A percentile compares a stretch with the other conserved stretches of the same genome.
These are phyloP conservation scores for Monilinia polystroma DNA, from an alignment of 2,329 filamentous ascomycete genomes.

Conservation along the genomic window DNA sequence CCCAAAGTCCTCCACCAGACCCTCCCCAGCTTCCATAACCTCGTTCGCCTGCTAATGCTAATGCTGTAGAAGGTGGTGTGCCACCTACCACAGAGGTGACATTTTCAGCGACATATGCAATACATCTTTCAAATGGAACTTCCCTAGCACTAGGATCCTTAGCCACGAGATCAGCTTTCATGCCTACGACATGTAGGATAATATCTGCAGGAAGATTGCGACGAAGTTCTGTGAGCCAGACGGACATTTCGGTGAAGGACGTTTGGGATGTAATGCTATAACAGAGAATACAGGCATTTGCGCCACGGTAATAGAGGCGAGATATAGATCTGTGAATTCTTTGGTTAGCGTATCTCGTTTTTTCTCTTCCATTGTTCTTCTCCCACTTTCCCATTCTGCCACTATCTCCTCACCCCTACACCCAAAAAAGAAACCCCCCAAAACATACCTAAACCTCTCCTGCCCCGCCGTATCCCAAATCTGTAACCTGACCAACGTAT, in stretches of 20 bases:
- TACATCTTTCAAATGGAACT: conserved; percentile 92
- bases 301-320: conserved; percentile 92
- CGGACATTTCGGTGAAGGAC: conserved; percentile 88
- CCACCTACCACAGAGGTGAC: conserved; percentile 68
- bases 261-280: conserved; percentile 87
- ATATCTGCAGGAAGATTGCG: conserved; percentile 70
- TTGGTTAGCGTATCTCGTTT: background rate
- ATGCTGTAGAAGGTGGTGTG: conserved; percentile 67
- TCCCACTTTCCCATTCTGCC: background rate
- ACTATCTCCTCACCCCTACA: too few relatives aligned
- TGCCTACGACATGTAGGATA: conserved; percentile 92
- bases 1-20: conserved; percentile 16
- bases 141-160: conserved; percentile 75
- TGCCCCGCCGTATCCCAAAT: conserved; percentile 98
- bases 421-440: background rate
- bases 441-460: conserved; percentile 72
- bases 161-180: conserved; percentile 87
- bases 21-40: conserved; percentile 3
- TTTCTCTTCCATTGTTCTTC: too few relatives aligned
- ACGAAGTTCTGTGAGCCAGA: conserved; percentile 83
- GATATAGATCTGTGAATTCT: conserved; percentile 64
- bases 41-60: conserved; percentile 41
- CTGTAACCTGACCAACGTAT: conserved; percentile 84
- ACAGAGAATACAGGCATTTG: conserved; percentile 89
- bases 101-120: conserved; percentile 92